These are phyloP conservation scores for Solanum boliviense DNA, from an alignment of 257 asterid species.

Conservation along the genomic window DNA sequence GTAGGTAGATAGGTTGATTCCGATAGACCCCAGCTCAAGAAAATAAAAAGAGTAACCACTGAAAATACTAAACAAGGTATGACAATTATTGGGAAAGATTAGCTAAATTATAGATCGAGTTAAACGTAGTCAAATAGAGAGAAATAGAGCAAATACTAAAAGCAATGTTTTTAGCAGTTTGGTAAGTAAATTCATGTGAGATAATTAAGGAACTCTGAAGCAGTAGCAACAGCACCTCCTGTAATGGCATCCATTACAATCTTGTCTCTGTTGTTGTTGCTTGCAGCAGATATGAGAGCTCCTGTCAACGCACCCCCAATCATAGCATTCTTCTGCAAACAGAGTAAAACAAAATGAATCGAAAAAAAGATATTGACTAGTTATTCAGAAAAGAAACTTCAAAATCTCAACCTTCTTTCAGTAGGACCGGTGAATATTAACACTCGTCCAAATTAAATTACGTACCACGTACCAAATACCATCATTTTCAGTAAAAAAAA, in stretches of 20 bases:
- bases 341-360: neutral
- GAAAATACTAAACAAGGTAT: neutral
- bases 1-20: neutral
- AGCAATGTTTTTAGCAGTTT: neutral
- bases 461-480: neutral
- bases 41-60: neutral
- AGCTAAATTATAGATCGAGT: neutral
- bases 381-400: neutral
- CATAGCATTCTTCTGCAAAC: conserved; percentile 69
- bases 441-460: neutral
- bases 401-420: neutral
- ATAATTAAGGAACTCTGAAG: conserved; percentile 51
- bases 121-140: neutral
- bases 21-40: neutral
- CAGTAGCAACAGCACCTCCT: conserved; percentile 82
- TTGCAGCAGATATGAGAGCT: conserved; percentile 45
- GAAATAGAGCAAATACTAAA: neutral
- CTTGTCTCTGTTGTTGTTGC: conserved; percentile 38
- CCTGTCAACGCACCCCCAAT: conserved; percentile 73
- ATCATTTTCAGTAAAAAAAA: neutral
- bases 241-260: conserved; percentile 61
- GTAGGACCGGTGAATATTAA: neutral
- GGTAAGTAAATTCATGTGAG: conserved; percentile 19
- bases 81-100: neutral
- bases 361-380: neutral